Evolutionary conservation across 108 stramenopile genomes (phyloP), one percentile per base, ranked within the genome.

Genomic region (Conticribra weissflogii): DNA sequence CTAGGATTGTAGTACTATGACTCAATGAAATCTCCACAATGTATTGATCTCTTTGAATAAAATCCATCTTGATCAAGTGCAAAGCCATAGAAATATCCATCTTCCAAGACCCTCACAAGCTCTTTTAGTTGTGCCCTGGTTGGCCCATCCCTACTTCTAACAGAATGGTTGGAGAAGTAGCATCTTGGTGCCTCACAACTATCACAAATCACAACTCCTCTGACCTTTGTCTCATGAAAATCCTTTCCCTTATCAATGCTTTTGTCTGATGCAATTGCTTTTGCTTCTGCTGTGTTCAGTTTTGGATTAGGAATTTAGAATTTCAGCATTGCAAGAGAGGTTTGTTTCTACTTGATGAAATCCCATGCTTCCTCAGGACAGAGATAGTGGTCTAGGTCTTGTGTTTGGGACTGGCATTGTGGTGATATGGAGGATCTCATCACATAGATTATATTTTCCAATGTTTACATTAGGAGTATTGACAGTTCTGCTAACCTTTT

Each of bases 211-310:
- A 59, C 57, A n/a, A n/a, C 3, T 4, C 3, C 5, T 41, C 57
- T 3, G 3, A 59, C n/a, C 57, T 59, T 59, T 4, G 57, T 36
- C 28, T 12, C 57, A 25, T 17, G 16, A 25, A 59, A 59, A 24
- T 59, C 23, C 4, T 59, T 17, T 4, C 28, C n/a, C 23, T 15
- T 5, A 18, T 33, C 57, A 5, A 5, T 4, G 3, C 5, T 24
- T 18, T 51, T 51, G 12, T 9, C 16, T 14, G 4, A 18, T 17
- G 16, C 19, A n/a, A 59, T 22, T 14, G 57, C 57, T 24, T 33
- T 41, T 22, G 16, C 21, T 24, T 59, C 57, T 18, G 27, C 34
- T 17, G 57, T 18, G 34, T 59, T 22, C 23, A 24, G 17, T 17
- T 59, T 59, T 9, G 57, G 18, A 59, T 24, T 41, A 28, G 23